phyloP scores from a whole-genome alignment of 768 basidiomycete species.

The Pleurotus sapidus region DNA sequence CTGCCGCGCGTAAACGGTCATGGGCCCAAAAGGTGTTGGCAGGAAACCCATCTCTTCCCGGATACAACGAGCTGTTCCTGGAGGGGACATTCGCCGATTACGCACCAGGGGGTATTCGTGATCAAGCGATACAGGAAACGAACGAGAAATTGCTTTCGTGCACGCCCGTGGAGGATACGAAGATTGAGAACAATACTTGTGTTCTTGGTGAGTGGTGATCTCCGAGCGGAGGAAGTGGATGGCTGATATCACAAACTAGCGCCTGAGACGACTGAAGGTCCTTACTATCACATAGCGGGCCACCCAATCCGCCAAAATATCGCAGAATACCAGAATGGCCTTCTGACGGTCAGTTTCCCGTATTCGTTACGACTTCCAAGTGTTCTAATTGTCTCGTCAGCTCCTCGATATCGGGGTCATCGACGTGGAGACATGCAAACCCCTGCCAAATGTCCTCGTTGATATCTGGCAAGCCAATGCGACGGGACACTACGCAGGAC shows the following conservation, averaged over 20 bases:
- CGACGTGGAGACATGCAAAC: conserved; percentile 54
- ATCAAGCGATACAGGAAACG: conserved; percentile 13
- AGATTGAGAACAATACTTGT: conserved; percentile 54
- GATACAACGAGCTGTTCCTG: conserved; percentile 41
- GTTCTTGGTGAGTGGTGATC: conserved; percentile 31
- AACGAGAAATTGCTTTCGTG: conserved; percentile 41
- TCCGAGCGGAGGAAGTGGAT: background rate
- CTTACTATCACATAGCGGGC: conserved; percentile 48
- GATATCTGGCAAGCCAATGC: conserved; percentile 61
- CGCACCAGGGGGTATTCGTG: conserved; percentile 14
- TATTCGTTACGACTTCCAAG: background rate
- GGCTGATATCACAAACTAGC: conserved; percentile 18
- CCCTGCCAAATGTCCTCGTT: conserved; percentile 53
- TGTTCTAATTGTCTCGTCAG: conserved; percentile 16
- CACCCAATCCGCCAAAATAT: conserved; percentile 54
- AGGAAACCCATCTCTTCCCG: conserved; percentile 34
- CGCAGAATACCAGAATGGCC: conserved; percentile 48
- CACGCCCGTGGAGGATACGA: conserved; percentile 40
- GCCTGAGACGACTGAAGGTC: conserved; percentile 52
- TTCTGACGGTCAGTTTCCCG: conserved; percentile 36
- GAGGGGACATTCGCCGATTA: conserved; percentile 32
- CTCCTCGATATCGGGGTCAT: conserved; percentile 56
- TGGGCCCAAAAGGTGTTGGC: conserved; percentile 43
- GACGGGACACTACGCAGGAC: conserved; percentile 53
- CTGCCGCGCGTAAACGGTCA: conserved; percentile 43